Conservation (phyloP, 2,329 filamentous ascomycete species). For the Harringtonia aguacate region DNA sequence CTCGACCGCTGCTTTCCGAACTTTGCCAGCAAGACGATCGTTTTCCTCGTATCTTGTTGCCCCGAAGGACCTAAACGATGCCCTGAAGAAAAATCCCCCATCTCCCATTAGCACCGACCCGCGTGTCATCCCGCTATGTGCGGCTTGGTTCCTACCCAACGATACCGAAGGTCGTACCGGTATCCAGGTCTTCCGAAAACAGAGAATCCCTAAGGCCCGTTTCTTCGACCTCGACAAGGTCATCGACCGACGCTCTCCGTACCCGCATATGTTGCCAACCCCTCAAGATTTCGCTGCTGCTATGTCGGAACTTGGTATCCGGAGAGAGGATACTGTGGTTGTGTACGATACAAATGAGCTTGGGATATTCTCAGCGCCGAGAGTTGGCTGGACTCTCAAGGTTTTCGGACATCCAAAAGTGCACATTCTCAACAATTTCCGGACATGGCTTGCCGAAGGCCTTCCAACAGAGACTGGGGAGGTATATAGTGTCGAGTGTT, state of each 20-base stretch:
- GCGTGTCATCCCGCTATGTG: constrained; percentile 79
- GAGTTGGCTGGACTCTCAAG: constrained; percentile 86
- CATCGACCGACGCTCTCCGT: constrained; percentile 77
- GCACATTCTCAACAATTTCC: constrained; percentile 92
- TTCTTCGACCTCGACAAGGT: constrained; percentile 96
- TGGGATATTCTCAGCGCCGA: constrained; percentile 87
- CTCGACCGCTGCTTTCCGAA: constrained; percentile 15
- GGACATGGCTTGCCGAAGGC: constrained; percentile 79
- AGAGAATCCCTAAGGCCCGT: constrained; percentile 77
- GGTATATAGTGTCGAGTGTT: constrained; percentile 55
- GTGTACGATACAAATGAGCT: constrained; percentile 89
- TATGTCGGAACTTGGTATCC: constrained; percentile 82
- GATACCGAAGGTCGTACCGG: constrained; percentile 62
- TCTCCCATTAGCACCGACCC: constrained; percentile 72
- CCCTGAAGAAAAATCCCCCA: constrained; percentile 71
- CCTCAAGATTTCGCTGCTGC: constrained; percentile 72
- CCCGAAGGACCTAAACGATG: constrained; percentile 69
- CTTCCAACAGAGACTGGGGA: constrained; percentile 73
- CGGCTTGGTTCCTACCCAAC: constrained; percentile 93
- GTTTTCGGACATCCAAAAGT: constrained; percentile 85
- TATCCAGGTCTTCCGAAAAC: constrained; percentile 67
- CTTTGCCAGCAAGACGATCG: constrained; percentile 29
- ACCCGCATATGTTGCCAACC: constrained; percentile 92
- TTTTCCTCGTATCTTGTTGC: constrained; percentile 81
- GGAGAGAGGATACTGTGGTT: constrained; percentile 78